These are phyloP conservation scores for Hansenula lynferdii DNA, from an alignment of 1,139 yeast genomes.

Conservation along the genomic window DNA sequence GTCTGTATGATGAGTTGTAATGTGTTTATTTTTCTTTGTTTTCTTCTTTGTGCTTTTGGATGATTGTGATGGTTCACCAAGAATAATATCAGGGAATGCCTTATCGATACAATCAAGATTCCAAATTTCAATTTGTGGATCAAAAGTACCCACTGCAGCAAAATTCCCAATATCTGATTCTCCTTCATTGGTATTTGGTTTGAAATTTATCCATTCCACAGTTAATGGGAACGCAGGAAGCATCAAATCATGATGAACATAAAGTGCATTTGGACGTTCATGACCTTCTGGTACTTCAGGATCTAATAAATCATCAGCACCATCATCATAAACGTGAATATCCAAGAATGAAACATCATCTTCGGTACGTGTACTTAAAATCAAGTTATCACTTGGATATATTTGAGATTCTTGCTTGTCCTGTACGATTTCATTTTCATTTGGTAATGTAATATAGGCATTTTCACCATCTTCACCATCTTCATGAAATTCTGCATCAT, in stretches of 20 bases:
- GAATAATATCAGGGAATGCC: constrained; percentile 89
- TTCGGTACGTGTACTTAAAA: constrained; percentile 91
- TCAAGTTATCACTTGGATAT: constrained; percentile 84
- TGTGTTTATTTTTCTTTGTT: constrained; percentile 48
- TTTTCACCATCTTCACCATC: constrained; percentile 65
- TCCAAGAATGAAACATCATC: constrained; percentile 92
- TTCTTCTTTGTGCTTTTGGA: constrained; percentile 42
- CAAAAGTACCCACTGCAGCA: constrained; percentile 96
- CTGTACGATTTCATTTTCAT: constrained; percentile 54
- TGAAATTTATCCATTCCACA: constrained; percentile 89
- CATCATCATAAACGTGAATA: constrained; percentile 92
- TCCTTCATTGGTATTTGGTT: constrained; percentile 44
- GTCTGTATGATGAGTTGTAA: constrained; percentile 83
- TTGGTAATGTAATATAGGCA: constrained; percentile 73
- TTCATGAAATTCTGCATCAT: constrained; percentile 49
- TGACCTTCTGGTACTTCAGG: constrained; percentile 66
- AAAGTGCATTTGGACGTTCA: constrained; percentile 66
- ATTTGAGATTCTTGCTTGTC: constrained; percentile 84
- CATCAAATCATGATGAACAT: constrained; percentile 96
- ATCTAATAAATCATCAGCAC: constrained; percentile 71
- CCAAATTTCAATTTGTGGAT: constrained; percentile 97
- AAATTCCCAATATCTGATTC: constrained; percentile 65
- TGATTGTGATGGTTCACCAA: constrained; percentile 70
- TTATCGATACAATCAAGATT: constrained; percentile 88
- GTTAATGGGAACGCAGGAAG: constrained; percentile 96